phyloP scores from a whole-genome alignment of 2,329 filamentous ascomycete genomes.

The Aspergillus jensenii region DNA sequence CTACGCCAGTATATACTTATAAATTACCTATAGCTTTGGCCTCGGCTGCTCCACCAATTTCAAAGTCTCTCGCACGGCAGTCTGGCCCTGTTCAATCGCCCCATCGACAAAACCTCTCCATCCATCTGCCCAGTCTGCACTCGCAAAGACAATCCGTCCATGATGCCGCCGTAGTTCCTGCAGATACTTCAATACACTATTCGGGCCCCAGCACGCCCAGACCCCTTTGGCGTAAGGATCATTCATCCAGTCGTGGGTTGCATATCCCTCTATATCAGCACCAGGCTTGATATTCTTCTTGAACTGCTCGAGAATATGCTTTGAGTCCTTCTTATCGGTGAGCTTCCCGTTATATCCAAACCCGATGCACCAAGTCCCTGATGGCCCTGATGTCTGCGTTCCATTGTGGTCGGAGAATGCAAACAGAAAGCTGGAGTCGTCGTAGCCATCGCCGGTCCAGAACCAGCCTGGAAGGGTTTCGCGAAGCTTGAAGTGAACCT shows the following conservation, averaged over 20 bases:
- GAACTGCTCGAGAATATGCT: constrained; percentile 11
- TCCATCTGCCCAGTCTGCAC: constrained; percentile 50
- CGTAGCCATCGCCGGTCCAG: not conserved
- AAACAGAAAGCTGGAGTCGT: constrained; percentile 14
- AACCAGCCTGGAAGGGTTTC: constrained; percentile 15
- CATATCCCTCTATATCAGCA: constrained; percentile 9
- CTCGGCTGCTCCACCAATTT: too few relatives aligned
- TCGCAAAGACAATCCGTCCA: constrained; percentile 47
- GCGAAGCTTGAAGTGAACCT: constrained; percentile 26
- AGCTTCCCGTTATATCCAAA: constrained; percentile 18
- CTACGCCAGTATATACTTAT: too few relatives aligned
- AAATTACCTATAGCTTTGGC: too few relatives aligned
- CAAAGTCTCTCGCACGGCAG: not conserved
- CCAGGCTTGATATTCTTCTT: constrained; percentile 6
- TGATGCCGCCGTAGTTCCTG: not conserved
- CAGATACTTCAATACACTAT: constrained; percentile 15
- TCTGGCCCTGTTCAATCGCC: constrained; percentile 49
- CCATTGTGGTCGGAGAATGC: constrained; percentile 23
- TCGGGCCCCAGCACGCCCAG: constrained; percentile 24
- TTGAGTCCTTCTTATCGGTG: constrained; percentile 10
- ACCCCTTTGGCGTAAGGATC: constrained; percentile 30
- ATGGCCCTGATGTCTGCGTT: constrained; percentile 3
- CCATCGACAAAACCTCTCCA: constrained; percentile 55
- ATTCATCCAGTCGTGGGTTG: constrained; percentile 29
- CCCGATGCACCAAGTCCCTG: constrained; percentile 21